phyloP scores from a whole-genome alignment of 345 rosid species.

The Eucalyptus sp. region DNA sequence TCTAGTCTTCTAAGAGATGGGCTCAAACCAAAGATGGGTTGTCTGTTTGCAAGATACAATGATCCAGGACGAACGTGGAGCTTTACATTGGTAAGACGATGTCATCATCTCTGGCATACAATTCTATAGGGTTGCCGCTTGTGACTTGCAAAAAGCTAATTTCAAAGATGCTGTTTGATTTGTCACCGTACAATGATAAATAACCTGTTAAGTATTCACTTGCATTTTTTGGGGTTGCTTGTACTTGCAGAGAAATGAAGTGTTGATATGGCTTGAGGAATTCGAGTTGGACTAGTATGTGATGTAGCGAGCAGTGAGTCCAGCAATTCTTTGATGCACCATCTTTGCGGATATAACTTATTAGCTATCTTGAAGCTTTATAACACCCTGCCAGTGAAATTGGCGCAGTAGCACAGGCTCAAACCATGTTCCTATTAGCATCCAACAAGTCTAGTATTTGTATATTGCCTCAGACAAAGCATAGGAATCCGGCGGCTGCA shows the following conservation, averaged over 20 bases:
- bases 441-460: background rate
- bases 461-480: background rate
- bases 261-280: constrained; percentile 2
- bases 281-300: background rate
- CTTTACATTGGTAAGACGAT: constrained; percentile 47
- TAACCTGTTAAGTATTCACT: background rate
- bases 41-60: constrained; percentile 83
- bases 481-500: background rate
- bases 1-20: constrained; percentile 46
- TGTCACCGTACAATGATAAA: background rate
- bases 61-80: constrained; percentile 79
- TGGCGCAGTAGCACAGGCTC: background rate
- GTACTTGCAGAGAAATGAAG: background rate
- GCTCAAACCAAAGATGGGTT: constrained; percentile 50
- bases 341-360: background rate
- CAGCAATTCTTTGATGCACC: background rate
- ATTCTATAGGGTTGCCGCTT: background rate
- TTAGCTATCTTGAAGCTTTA: background rate
- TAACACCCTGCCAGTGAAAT: background rate
- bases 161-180: background rate
- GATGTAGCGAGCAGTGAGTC: background rate
- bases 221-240: background rate
- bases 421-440: background rate
- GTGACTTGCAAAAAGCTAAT: background rate
- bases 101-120: background rate